Evolutionary conservation across 2,329 filamentous ascomycete species (phyloP).

Genomic region (Fonsecaea nubica): DNA sequence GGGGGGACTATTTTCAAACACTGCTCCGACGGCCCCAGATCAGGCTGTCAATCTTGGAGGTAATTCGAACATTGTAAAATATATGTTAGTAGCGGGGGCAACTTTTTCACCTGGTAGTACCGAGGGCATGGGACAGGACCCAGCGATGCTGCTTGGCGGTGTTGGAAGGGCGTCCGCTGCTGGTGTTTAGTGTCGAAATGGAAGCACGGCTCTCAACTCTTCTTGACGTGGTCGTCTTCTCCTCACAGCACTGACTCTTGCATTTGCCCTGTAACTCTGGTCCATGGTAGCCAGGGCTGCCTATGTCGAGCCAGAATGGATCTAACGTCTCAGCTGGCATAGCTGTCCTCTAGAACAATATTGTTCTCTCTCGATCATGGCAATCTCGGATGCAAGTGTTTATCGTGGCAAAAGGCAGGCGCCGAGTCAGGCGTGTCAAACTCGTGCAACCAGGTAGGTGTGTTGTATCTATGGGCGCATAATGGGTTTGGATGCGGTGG

Average conservation of each 20-base stretch:
- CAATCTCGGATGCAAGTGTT: neutral
- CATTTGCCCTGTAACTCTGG: neutral
- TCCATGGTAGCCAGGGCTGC: neutral
- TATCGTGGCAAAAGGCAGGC: neutral
- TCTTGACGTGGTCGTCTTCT: neutral
- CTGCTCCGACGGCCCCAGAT: neutral
- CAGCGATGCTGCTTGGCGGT: neutral
- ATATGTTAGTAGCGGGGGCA: neutral
- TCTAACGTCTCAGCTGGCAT: neutral
- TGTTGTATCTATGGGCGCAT: neutral
- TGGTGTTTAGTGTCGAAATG: neutral
- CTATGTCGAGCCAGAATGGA: neutral
- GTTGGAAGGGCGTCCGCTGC: neutral
- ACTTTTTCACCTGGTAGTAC: neutral
- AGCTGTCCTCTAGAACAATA: neutral
- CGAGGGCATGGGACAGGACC: neutral
- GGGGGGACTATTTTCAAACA: neutral
- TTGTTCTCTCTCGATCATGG: neutral
- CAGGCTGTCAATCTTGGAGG: constrained; percentile 1
- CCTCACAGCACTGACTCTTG: neutral
- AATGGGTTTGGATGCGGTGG: neutral
- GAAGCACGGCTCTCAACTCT: neutral
- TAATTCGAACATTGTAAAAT: neutral
- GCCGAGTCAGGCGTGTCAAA: neutral
- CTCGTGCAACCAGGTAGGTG: neutral